Evolutionary conservation across 2,329 filamentous ascomycete species (phyloP).

Genomic region (Cladosporium halotolerans): DNA sequence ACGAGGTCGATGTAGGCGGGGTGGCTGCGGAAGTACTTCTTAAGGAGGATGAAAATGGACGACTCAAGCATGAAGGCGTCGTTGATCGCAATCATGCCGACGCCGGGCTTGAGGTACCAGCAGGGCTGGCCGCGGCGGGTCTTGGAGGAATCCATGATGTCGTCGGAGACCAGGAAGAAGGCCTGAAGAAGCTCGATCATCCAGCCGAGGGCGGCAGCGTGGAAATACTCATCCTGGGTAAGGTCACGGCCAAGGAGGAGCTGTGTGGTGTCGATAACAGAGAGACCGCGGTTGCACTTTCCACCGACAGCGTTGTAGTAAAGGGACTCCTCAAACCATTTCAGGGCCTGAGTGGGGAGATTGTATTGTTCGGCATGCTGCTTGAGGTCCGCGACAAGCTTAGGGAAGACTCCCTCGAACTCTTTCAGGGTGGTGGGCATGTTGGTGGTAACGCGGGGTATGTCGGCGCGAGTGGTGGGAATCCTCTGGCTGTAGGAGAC

Average conservation of each 20-base stretch:
- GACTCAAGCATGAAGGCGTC: slow-evolving; percentile 94
- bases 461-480: slow-evolving; percentile 1
- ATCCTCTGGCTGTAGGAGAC: slow-evolving; percentile 1
- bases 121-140: slow-evolving; percentile 91
- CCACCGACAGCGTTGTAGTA: slow-evolving; percentile 84
- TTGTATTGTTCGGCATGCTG: slow-evolving; percentile 76
- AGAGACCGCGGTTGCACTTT: slow-evolving; percentile 99
- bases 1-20: slow-evolving; percentile 83
- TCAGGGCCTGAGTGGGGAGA: slow-evolving; percentile 69
- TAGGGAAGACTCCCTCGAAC: slow-evolving; percentile 86
- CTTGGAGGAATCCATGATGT: slow-evolving; percentile 96
- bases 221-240: slow-evolving; percentile 76
- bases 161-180: slow-evolving; percentile 97
- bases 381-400: slow-evolving; percentile 74
- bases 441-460: slow-evolving; percentile 13
- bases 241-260: slow-evolving; percentile 69
- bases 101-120: slow-evolving; percentile 87
- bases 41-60: slow-evolving; percentile 82
- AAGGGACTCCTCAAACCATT: slow-evolving; percentile 84
- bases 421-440: slow-evolving; percentile 74
- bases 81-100: slow-evolving; percentile 97
- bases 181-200: slow-evolving; percentile 97
- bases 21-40: slow-evolving; percentile 87
- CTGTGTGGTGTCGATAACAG: slow-evolving; percentile 83
- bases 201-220: slow-evolving; percentile 85